Base-by-base conservation (phyloP, 192 early-diverging fungal species). In the Backusella liffmaniae region DNA sequence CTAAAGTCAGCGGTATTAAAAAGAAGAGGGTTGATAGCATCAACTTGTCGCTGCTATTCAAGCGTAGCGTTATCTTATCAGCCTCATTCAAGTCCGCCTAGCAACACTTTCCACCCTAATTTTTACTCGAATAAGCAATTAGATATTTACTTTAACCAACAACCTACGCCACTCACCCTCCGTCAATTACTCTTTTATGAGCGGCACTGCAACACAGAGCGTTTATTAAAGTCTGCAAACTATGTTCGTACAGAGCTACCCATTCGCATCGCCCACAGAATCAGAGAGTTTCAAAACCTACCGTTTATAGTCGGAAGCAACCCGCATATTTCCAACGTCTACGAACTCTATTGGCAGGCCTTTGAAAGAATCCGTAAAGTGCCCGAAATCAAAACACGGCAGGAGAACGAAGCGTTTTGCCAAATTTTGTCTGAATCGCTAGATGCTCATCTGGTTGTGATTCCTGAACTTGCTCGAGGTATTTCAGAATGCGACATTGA, bases 301-400 rank as follows among this genome's bases (percentile, higher is more conserved):
- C 96, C 97, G 4, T 99, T 95, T 76, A 95, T 97, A 46, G 94
- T 96, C 3, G 97, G 96, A 4, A 95, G 94, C 13, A 97, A 98
- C 79, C 95, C 97, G 3, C 95, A 97, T 79, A 90, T 98, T 5
- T 49, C 68, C 16, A 23, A 35, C 16, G 91, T 97, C 32, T 98
- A 99, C 66, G 85, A 91, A 56, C 82, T 97, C 70, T 99, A 98
- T 79, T 97, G 94, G 96, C 84, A 91, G 26, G 94, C 96, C 0
- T 98, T 99, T 80, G 96, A 97, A 56, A 81, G 82, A 76, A 88
- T 98, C 74, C 87, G 92, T 70, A 82, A 85, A 70, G 82, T 96
- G 37, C 88, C 91, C 10, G 78, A 80, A 8, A 93, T 99, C 37
- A 88, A 85, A 71, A 93, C 93, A 3, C 77, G 97, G 59, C 91